Conservation (phyloP, 2,329 filamentous ascomycete genomes). For the Alternaria brassicae region DNA sequence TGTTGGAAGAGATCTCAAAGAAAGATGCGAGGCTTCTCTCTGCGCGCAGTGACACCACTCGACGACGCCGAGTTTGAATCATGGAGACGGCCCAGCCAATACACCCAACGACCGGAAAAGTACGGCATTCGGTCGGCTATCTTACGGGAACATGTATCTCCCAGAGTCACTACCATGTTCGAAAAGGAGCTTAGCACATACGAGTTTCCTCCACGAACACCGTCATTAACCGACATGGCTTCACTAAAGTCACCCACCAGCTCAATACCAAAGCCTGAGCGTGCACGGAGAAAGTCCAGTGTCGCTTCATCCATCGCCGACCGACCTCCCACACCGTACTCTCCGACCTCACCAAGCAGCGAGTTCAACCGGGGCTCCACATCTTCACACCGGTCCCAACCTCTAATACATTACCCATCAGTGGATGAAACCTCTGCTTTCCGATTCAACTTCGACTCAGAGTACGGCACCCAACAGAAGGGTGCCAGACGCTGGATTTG, state of each 20-base stretch:
- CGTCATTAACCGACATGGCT: slow-evolving; percentile 33
- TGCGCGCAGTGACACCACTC: slow-evolving; percentile 49
- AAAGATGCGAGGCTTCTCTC: slow-evolving; percentile 45
- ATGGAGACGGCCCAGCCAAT: slow-evolving; percentile 50
- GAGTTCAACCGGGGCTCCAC: slow-evolving; percentile 39
- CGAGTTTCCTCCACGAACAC: slow-evolving; percentile 36
- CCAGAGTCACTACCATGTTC: slow-evolving; percentile 38
- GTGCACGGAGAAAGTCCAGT: slow-evolving; percentile 46
- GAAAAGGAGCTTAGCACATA: slow-evolving; percentile 46
- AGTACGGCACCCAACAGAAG: slow-evolving; percentile 30
- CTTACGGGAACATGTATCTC: slow-evolving; percentile 36
- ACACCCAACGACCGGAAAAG: slow-evolving; percentile 46
- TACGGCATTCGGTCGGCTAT: slow-evolving; percentile 43
- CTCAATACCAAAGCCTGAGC: slow-evolving; percentile 43
- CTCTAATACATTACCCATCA: slow-evolving; percentile 47
- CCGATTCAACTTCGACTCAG: slow-evolving; percentile 42
- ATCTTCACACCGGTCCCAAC: slow-evolving; percentile 39
- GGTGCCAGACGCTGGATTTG: slow-evolving; percentile 29
- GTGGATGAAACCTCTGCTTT: slow-evolving; percentile 50
- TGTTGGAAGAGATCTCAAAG: slow-evolving; percentile 45
- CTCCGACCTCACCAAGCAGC: slow-evolving; percentile 40
- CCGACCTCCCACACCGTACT: slow-evolving; percentile 50
- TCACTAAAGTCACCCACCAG: slow-evolving; percentile 35
- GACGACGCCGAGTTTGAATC: slow-evolving; percentile 53
- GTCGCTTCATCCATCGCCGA: slow-evolving; percentile 44